phyloP scores from a whole-genome alignment of 345 rosid genomes.

The Sisymbrium irio region DNA sequence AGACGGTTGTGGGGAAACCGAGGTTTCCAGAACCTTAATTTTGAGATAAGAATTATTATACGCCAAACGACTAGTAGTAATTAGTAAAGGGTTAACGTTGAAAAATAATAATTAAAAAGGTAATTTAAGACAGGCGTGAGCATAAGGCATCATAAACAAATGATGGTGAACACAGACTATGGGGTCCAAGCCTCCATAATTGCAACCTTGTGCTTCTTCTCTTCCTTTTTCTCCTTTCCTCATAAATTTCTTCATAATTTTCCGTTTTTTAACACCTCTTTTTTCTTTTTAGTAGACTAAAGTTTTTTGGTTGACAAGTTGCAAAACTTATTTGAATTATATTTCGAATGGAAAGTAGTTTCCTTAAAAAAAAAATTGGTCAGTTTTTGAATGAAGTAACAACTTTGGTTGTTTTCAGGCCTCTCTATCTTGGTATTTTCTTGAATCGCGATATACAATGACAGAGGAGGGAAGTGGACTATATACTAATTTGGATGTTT shows the following conservation, averaged over 20 bases:
- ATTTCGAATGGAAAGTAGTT: background rate
- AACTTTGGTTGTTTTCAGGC: background rate
- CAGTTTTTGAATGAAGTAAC: background rate
- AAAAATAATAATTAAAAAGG: background rate
- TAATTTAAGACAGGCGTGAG: conserved; percentile 47
- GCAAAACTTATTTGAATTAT: background rate
- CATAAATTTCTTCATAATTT: background rate
- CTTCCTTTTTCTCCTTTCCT: conserved; percentile 1
- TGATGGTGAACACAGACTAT: conserved; percentile 48
- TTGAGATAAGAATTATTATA: background rate
- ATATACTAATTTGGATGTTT: conserved; percentile 9
- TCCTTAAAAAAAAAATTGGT: background rate
- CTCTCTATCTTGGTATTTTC: background rate
- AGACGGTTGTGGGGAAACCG: background rate
- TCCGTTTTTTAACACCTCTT: background rate
- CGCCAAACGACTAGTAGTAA: background rate
- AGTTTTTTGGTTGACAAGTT: background rate
- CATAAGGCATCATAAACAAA: conserved; percentile 54
- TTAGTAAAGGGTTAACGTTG: conserved; percentile 9
- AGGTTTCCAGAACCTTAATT: background rate
- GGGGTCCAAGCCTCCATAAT: conserved; percentile 38
- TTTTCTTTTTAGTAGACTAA: background rate
- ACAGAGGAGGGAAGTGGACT: background rate
- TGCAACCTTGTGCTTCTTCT: conserved; percentile 31
- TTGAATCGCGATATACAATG: background rate